Conservation (phyloP, 257 asterid genomes). For the Salvia splendens region DNA sequence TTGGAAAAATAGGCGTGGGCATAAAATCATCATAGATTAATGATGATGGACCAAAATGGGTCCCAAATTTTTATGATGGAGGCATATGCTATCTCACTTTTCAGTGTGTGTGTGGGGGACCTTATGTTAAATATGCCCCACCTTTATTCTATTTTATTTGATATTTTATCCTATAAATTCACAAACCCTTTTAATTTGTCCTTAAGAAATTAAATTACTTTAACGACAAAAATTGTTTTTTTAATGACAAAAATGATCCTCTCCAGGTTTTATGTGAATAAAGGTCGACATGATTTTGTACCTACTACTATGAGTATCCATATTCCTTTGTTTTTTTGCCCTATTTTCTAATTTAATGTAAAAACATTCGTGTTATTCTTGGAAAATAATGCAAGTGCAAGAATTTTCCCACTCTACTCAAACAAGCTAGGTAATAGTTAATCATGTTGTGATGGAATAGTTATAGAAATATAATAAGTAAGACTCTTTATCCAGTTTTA, state of each 20-base stretch:
- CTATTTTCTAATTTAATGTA: background rate
- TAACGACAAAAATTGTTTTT: background rate
- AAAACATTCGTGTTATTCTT: slow-evolving; percentile 32
- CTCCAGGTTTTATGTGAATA: slow-evolving; percentile 64
- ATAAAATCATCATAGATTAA: slow-evolving; percentile 53
- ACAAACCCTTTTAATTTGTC: slow-evolving; percentile 18
- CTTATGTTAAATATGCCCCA: slow-evolving; percentile 25
- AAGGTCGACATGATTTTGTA: slow-evolving; percentile 46
- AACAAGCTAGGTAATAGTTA: background rate
- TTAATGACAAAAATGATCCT: slow-evolving; percentile 22
- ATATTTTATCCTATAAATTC: background rate
- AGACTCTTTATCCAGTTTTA: too few relatives aligned
- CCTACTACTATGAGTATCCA: slow-evolving; percentile 36
- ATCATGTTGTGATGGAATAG: too few relatives aligned
- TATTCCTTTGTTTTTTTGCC: slow-evolving; percentile 34
- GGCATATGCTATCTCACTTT: too few relatives aligned
- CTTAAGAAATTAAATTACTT: background rate
- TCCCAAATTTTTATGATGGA: too few relatives aligned
- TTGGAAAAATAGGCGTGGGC: slow-evolving; percentile 59
- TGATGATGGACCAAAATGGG: slow-evolving; percentile 40
- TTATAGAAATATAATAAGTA: too few relatives aligned
- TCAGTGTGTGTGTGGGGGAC: slow-evolving; percentile 46
- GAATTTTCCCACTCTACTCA: background rate
- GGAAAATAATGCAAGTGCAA: background rate
- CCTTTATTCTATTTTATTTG: slow-evolving; percentile 23